Evolutionary conservation across 148 eudicot genomes (phyloP), one percentile per base, ranked within the genome.

Genomic region (Rhododendron vialii): DNA sequence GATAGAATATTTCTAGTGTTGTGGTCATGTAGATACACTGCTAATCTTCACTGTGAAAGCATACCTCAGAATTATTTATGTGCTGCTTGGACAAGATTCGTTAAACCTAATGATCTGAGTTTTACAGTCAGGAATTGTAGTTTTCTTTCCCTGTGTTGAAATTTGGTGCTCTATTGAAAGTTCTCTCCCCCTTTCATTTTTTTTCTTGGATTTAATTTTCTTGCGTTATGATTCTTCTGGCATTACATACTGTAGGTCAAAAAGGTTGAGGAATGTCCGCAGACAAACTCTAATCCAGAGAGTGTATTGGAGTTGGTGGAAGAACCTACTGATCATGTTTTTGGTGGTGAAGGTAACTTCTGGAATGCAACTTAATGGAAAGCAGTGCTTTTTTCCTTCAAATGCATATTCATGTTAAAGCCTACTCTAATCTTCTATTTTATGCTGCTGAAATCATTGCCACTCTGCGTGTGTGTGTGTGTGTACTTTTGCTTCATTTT

Each of bases 291-390:
- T 75, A 69, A 85, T 86, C 89, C 84, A 85, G 89, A 88, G 69
- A 85, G 57, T 43, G 88, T 71, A 57, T 41, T 84, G 73, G 94
- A 90, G 81, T 78, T 85, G 22, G 91, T 69, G 17, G 90, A 89
- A 77, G 88, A 88, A 81, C 78, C 90, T 69, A 90, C 88, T 22
- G 86, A 75, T 78, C 61, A 30, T 80, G 85, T 85, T 84, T 41
- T 80, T 78, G 92, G 88, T 85, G 89, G 86, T 78, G 92, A 88
- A 91, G 97, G 99, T 96, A 89, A 78, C 10, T 5, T 26, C 35
- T 47, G 57, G 9, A 88, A 38, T 77, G 76, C 71, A 3, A 38
- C 51, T 17, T 9, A 83, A 86, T 22, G 30, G 63, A 59, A 51
- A 41, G 51, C 74, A 22, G 13, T 2, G 20, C 24, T 38, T 65